phyloP scores from a whole-genome alignment of 2,329 filamentous ascomycete genomes.

The Penicillium italicum region DNA sequence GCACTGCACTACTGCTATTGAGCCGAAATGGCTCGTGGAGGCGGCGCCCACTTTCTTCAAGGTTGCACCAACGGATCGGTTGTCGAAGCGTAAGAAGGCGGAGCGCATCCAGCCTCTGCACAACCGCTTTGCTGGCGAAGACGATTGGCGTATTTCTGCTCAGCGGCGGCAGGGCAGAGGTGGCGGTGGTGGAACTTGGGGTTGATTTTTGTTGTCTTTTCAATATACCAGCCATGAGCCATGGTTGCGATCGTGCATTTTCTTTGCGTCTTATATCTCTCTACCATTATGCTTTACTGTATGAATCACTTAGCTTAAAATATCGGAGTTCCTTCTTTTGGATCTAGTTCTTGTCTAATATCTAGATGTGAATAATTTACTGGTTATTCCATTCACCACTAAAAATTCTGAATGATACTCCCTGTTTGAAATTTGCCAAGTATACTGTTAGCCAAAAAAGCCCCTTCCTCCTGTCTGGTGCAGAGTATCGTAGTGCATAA shows the following conservation, averaged over 20 bases:
- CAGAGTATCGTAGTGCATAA: too few relatives aligned
- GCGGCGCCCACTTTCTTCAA: slow-evolving; percentile 99
- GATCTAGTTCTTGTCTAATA: background rate
- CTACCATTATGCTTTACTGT: background rate
- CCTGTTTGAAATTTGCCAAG: background rate
- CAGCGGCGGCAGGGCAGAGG: slow-evolving; percentile 81
- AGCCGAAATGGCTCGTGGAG: slow-evolving; percentile 90
- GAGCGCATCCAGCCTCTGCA: slow-evolving; percentile 94
- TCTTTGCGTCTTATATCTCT: background rate
- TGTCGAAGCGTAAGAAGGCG: slow-evolving; percentile 88
- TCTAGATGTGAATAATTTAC: background rate
- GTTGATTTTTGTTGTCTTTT: slow-evolving; percentile 29
- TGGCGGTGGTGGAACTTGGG: slow-evolving; percentile 92
- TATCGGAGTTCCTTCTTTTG: background rate
- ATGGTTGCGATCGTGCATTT: background rate
- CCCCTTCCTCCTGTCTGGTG: too few relatives aligned
- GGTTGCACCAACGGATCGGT: slow-evolving; percentile 78
- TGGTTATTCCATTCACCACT: background rate
- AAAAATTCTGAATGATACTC: too few relatives aligned
- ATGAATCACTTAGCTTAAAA: background rate
- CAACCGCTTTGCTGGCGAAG: slow-evolving; percentile 85
- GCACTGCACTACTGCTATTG: slow-evolving; percentile 88
- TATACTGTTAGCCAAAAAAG: background rate
- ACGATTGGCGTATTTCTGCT: slow-evolving; percentile 90
- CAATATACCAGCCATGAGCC: slow-evolving; percentile 2